Percentiles rank a stretch among this genome's conserved stretches.
Evolutionary conservation across 2,329 filamentous ascomycete species (phyloP).

Genomic region (Cadophora sp.): DNA sequence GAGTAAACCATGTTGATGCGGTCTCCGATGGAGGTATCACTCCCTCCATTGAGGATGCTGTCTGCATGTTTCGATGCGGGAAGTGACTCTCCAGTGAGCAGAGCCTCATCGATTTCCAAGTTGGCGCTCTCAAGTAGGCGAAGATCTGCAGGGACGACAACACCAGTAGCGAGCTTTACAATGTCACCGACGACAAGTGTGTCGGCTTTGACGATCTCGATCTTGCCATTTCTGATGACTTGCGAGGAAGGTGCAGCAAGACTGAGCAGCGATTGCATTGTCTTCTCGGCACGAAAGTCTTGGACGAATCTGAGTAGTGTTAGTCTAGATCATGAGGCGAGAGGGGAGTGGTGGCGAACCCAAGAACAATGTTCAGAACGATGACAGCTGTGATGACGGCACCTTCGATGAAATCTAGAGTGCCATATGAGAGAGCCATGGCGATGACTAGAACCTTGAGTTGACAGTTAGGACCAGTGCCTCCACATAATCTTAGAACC

Average conservation of each 20-base stretch:
- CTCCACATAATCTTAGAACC: conserved; percentile 3
- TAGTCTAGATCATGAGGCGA: background rate
- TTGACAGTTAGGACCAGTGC: conserved; percentile 17
- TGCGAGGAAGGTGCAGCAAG: conserved; percentile 58
- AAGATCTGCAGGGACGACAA: conserved; percentile 74
- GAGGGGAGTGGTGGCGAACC: conserved; percentile 7
- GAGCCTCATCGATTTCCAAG: conserved; percentile 76
- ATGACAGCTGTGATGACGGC: conserved; percentile 69
- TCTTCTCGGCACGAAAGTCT: conserved; percentile 67
- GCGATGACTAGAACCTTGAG: conserved; percentile 74
- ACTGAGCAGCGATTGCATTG: conserved; percentile 59
- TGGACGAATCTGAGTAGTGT: conserved; percentile 54
- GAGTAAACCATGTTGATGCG: conserved; percentile 75
- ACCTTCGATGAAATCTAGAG: conserved; percentile 68
- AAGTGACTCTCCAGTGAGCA: conserved; percentile 76
- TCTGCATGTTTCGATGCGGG: conserved; percentile 72
- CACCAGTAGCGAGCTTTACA: conserved; percentile 66
- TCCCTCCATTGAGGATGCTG: conserved; percentile 53
- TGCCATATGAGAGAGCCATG: conserved; percentile 73
- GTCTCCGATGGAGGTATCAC: conserved; percentile 68
- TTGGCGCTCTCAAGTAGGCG: conserved; percentile 72
- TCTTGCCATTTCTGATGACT: conserved; percentile 59
- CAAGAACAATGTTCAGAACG: conserved; percentile 70
- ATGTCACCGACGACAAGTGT: conserved; percentile 71
- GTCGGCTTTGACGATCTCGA: conserved; percentile 60